Conservation (phyloP, 169 alveolate species). For the Sarcocystis neurona region DNA sequence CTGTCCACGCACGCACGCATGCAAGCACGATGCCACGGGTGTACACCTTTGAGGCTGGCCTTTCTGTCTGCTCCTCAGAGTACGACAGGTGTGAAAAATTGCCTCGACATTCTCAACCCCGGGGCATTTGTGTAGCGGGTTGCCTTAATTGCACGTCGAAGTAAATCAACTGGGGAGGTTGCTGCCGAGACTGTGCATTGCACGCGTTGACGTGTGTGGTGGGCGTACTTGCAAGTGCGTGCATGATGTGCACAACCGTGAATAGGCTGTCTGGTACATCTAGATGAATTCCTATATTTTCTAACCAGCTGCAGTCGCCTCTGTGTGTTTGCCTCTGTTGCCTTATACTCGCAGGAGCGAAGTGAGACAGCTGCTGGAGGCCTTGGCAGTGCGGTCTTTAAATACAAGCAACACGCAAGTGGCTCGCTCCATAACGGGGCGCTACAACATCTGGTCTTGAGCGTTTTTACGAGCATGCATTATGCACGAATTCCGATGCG, state of each 20-base stretch:
- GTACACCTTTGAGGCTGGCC: no score
- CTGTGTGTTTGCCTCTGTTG: not conserved
- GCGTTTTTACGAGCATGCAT: no score
- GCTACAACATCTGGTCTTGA: conserved; percentile 30
- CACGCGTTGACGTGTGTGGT: not conserved
- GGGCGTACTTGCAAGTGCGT: not conserved
- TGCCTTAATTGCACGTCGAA: not conserved
- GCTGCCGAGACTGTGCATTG: not conserved
- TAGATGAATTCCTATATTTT: not conserved
- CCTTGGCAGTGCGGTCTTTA: conserved; percentile 59
- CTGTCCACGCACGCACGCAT: no score
- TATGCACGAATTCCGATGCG: no score
- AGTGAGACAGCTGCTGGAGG: conserved; percentile 58
- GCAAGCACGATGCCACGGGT: no score
- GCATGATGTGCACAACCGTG: not conserved
- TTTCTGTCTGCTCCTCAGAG: no score
- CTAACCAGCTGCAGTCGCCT: not conserved
- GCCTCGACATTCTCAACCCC: not conserved
- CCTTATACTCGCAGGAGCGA: conserved; percentile 55
- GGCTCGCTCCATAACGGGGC: conserved; percentile 34
- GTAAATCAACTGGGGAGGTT: not conserved
- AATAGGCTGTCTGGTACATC: not conserved
- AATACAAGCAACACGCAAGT: conserved; percentile 67
- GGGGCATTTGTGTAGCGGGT: not conserved
- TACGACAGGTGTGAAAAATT: not conserved